Evolutionary conservation across 495 filamentous ascomycete genomes (phyloP).

Genomic region (Cryomyces minteri): DNA sequence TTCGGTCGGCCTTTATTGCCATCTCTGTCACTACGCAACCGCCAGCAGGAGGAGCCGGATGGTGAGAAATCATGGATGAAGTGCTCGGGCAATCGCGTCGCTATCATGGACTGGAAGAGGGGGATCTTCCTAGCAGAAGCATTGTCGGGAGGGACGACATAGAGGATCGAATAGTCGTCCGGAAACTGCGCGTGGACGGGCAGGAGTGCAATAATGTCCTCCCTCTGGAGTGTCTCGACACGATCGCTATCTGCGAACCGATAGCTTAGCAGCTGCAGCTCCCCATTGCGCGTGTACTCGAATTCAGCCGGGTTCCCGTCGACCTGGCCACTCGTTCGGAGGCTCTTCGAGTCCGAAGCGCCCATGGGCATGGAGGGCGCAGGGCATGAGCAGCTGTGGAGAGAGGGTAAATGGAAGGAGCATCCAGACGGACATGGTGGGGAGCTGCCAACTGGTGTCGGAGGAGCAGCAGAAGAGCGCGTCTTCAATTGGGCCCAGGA

Average conservation of each 20-base stretch:
- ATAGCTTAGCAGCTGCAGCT: conserved; percentile 1
- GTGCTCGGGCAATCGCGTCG: conserved; percentile 2
- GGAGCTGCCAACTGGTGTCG: too few species aligned
- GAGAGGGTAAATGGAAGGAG: too few species aligned
- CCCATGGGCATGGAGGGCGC: background rate
- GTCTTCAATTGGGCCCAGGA: too few species aligned
- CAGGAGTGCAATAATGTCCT: conserved; percentile 4
- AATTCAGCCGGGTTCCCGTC: conserved; percentile 7
- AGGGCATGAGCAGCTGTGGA: too few species aligned
- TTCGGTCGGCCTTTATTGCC: too few species aligned
- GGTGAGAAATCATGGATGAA: conserved; percentile 5
- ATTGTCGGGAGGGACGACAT: background rate
- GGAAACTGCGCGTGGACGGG: conserved; percentile 2
- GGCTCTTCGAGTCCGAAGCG: background rate
- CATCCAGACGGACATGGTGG: background rate
- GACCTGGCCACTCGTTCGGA: conserved; percentile 4
- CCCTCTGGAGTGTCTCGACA: background rate
- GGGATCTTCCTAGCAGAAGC: background rate
- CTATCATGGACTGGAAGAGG: conserved; percentile 2
- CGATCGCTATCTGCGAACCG: background rate
- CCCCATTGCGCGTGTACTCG: background rate
- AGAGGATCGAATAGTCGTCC: conserved; percentile 5
- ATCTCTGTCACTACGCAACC: too few species aligned
- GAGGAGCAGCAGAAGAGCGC: too few species aligned
- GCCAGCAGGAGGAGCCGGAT: background rate